Evolutionary conservation across 192 early-diverging fungal genomes (phyloP), one percentile per base, ranked within the genome.

Genomic region (Rhizophagus clarus): DNA sequence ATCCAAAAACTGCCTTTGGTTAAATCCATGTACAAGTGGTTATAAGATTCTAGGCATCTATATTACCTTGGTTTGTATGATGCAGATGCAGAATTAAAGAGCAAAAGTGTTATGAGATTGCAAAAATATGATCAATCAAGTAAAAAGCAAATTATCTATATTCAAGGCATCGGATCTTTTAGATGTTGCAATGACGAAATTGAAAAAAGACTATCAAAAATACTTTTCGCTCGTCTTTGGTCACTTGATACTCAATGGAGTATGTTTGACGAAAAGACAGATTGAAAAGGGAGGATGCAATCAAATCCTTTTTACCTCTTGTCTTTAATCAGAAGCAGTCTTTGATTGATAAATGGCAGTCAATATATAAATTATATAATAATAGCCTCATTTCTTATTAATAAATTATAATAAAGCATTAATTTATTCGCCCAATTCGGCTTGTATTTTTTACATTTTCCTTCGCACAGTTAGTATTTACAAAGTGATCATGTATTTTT

Each of bases 151-250:
- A 56, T 56, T 56, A 56, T 51, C 15, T 12, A 51, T 51, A 51
- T 51, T 51, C 49, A 22, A 22, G 15, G 49, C 49, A 1, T 56
- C 17, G 0, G 15, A 20, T 15, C 14, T 56, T 56, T 56, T 3
- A 56, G 17, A 56, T n/a, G 32, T 37, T 45, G 42, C 2, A 1
- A 45, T 45, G 11, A 45, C 1, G 69, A 37, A 71, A 71, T 72
- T 72, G 22, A 1, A 3, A 45, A 72, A 72, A 72, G 70, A 72
- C 22, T 72, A 42, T 72, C 20, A 0, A 72, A 31, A 72, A 37
- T 72, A 72, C 70, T 72, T 72, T 72, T 72, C 40, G 45, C 70
- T 20, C 37, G 37, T 72, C 37, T 40, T 72, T 72, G 70, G 37
- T 40, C 37, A 42, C 70, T 72, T 72, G 10, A 72, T 45, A 72